phyloP scores from a whole-genome alignment of 768 basidiomycete species.

The Mycena metata region DNA sequence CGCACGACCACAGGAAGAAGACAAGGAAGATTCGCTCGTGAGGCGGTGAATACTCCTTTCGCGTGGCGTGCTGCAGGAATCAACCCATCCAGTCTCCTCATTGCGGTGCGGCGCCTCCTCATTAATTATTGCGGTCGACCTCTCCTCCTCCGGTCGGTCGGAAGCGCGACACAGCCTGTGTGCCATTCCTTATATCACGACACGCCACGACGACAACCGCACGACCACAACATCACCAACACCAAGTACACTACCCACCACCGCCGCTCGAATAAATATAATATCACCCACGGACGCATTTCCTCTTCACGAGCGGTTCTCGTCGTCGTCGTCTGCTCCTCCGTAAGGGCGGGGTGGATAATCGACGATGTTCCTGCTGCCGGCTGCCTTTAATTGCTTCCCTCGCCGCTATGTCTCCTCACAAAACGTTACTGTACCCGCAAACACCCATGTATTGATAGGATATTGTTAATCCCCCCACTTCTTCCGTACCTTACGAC shows the following conservation, averaged over 20 bases:
- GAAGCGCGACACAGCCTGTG: conserved; percentile 3
- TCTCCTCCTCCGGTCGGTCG: background rate
- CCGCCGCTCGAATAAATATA: conserved; percentile 24
- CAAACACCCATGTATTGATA: too few species aligned
- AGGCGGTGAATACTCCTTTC: too few species aligned
- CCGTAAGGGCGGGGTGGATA: background rate
- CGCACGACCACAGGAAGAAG: too few species aligned
- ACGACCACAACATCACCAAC: too few species aligned
- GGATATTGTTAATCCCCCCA: too few species aligned
- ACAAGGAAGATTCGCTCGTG: too few species aligned
- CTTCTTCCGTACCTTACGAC: too few species aligned
- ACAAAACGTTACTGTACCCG: too few species aligned
- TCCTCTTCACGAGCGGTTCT: conserved; percentile 28
- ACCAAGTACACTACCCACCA: conserved; percentile 27
- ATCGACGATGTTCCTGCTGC: background rate
- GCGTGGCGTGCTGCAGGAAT: too few species aligned
- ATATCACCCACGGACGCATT: conserved; percentile 37
- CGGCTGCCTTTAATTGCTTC: conserved; percentile 32
- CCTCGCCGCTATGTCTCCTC: conserved; percentile 6
- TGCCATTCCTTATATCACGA: background rate
- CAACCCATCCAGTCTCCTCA: too few species aligned
- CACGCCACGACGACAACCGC: too few species aligned
- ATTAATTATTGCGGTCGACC: conserved; percentile 30
- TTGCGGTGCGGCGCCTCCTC: background rate
- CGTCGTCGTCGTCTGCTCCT: background rate